Percentiles rank a stretch among this genome's conserved stretches.
phyloP scores from a whole-genome alignment of 1,284 basidiomycete genomes.

The Pyrrhoderma lamaoense region DNA sequence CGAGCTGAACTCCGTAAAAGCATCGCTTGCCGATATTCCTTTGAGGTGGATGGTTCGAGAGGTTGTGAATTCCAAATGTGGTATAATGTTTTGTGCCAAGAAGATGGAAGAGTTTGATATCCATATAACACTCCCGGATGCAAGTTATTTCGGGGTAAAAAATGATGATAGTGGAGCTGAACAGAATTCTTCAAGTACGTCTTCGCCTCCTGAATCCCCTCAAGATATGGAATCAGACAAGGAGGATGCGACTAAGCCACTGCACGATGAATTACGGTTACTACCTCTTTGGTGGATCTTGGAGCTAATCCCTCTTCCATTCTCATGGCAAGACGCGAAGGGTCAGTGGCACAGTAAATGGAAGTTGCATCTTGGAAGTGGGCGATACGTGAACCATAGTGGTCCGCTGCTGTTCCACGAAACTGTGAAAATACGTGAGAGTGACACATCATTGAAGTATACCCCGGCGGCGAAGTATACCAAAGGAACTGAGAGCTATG shows the following conservation, averaged over 20 bases:
- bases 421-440: slow-evolving; percentile 46
- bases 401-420: slow-evolving; percentile 41
- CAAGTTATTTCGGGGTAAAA: not conserved
- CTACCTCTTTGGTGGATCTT: slow-evolving; percentile 35
- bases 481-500: slow-evolving; percentile 40
- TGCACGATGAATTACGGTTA: slow-evolving; percentile 31
- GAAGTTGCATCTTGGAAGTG: slow-evolving; percentile 38
- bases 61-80: slow-evolving; percentile 38
- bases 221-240: slow-evolving; percentile 3
- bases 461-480: slow-evolving; percentile 42
- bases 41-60: slow-evolving; percentile 70
- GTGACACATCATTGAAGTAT: slow-evolving; percentile 37
- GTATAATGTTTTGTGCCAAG: slow-evolving; percentile 42
- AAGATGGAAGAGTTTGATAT: slow-evolving; percentile 29
- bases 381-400: slow-evolving; percentile 35
- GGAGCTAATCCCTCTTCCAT: slow-evolving; percentile 34
- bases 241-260: slow-evolving; percentile 22
- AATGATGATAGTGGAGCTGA: no score
- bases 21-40: slow-evolving; percentile 51
- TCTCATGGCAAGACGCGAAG: slow-evolving; percentile 30
- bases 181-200: not conserved
- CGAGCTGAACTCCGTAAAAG: slow-evolving; percentile 35
- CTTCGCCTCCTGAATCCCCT: not conserved
- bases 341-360: slow-evolving; percentile 30
- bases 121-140: slow-evolving; percentile 3